These are phyloP conservation scores for Pterulicium gracile DNA, from an alignment of 1,284 basidiomycete genomes.

Conservation along the genomic window DNA sequence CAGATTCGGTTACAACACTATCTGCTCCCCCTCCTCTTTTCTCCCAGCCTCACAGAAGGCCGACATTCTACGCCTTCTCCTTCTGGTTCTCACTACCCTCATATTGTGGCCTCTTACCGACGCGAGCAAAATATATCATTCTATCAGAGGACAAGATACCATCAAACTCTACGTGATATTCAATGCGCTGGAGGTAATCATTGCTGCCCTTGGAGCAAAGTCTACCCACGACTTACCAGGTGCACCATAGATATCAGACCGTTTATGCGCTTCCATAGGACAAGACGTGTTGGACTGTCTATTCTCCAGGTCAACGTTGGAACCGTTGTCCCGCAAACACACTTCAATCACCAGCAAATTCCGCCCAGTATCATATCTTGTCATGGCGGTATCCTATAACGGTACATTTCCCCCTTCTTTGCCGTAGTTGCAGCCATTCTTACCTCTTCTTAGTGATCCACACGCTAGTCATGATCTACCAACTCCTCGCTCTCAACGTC, in stretches of 20 bases:
- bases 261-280: slow-evolving; percentile 92
- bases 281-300: slow-evolving; percentile 96
- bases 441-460: slow-evolving; percentile 55
- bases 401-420: slow-evolving; percentile 38
- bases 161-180: slow-evolving; percentile 99
- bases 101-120: slow-evolving; percentile 82
- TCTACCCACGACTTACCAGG: background rate
- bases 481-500: slow-evolving; percentile 91
- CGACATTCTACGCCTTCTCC: slow-evolving; percentile 73
- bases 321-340: slow-evolving; percentile 54
- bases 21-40: slow-evolving; percentile 37
- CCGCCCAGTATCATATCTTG: slow-evolving; percentile 79
- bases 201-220: slow-evolving; percentile 1
- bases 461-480: slow-evolving; percentile 93
- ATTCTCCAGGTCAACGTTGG: slow-evolving; percentile 87
- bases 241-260: slow-evolving; percentile 83
- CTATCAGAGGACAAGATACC: slow-evolving; percentile 96
- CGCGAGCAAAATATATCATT: slow-evolving; percentile 97
- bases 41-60: slow-evolving; percentile 86
- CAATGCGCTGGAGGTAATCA: slow-evolving; percentile 82
- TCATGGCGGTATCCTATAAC: slow-evolving; percentile 76
- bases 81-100: slow-evolving; percentile 69
- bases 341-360: slow-evolving; percentile 53
- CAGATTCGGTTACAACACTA: slow-evolving; percentile 43
- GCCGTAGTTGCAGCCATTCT: slow-evolving; percentile 1